A percentile compares a stretch with the other conserved stretches of the same genome.
Conservation (phyloP, 2,329 filamentous ascomycete species). For the Venturia aucupariae region DNA sequence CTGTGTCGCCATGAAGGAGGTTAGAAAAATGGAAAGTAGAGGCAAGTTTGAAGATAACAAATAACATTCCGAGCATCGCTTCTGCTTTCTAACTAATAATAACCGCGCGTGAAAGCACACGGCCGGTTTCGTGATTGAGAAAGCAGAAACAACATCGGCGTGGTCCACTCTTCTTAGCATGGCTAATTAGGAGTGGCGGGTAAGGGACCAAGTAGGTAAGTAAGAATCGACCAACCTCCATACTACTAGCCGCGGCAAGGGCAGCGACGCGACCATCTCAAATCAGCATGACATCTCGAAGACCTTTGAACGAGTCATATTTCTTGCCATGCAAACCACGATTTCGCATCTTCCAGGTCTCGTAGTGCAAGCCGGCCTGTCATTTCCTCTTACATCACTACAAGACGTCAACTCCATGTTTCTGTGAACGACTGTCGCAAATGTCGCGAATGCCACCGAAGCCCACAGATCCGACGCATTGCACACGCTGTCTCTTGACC, state of each 20-base stretch:
- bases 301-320: not conserved
- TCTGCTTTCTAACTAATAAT: constrained; percentile 7
- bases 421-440: not conserved
- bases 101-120: not conserved
- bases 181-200: not conserved
- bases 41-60: constrained; percentile 6
- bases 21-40: not conserved
- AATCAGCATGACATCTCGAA: not conserved
- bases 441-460: not conserved
- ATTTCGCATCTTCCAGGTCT: not conserved
- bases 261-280: not conserved
- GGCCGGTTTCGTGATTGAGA: constrained; percentile 6
- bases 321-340: not conserved
- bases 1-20: not conserved
- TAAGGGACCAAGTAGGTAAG: constrained; percentile 3
- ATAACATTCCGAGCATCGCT: constrained; percentile 9
- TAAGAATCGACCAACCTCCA: constrained; percentile 7
- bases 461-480: not conserved
- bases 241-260: not conserved
- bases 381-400: not conserved
- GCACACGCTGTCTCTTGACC: not conserved
- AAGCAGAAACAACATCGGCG: constrained; percentile 8
- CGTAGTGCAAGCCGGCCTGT: not conserved
- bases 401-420: not conserved
- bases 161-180: not conserved